Conservation (phyloP, 352 stramenopile genomes). For the Chrysophaeum taylorii region DNA sequence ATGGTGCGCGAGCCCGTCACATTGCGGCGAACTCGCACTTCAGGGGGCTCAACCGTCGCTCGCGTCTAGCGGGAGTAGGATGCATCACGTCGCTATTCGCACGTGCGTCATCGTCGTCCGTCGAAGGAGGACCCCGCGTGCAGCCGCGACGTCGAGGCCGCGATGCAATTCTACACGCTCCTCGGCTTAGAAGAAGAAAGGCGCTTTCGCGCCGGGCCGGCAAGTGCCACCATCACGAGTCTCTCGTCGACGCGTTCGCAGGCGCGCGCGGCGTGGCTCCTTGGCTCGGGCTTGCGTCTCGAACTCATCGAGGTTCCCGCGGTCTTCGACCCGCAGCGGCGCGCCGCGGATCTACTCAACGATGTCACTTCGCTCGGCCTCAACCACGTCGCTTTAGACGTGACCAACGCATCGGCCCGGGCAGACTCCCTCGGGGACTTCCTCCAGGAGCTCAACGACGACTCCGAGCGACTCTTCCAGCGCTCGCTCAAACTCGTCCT, state of each 20-base stretch:
- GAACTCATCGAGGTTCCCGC: conserved; percentile 52
- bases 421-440: conserved; percentile 37
- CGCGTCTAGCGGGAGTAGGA: too few relatives aligned
- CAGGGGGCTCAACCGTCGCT: too few relatives aligned
- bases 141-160: conserved; percentile 47
- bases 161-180: conserved; percentile 52
- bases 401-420: conserved; percentile 28
- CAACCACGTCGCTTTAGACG: conserved; percentile 55
- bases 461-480: conserved; percentile 40
- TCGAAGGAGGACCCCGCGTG: too few relatives aligned
- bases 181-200: conserved; percentile 41
- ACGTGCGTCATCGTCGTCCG: too few relatives aligned
- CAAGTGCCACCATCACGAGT: too few relatives aligned
- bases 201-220: conserved; percentile 45
- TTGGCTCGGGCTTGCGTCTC: conserved; percentile 25
- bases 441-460: conserved; percentile 42
- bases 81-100: too few relatives aligned
- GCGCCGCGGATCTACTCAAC: conserved; percentile 37
- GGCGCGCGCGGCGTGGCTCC: neutral
- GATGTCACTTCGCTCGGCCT: conserved; percentile 41
- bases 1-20: too few relatives aligned
- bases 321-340: conserved; percentile 42
- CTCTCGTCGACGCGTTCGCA: too few relatives aligned
- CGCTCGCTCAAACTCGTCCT: conserved; percentile 44
- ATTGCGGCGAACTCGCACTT: too few relatives aligned